Base-by-base conservation (phyloP, 179 eudicot genomes). In the Spergularia azorica region DNA sequence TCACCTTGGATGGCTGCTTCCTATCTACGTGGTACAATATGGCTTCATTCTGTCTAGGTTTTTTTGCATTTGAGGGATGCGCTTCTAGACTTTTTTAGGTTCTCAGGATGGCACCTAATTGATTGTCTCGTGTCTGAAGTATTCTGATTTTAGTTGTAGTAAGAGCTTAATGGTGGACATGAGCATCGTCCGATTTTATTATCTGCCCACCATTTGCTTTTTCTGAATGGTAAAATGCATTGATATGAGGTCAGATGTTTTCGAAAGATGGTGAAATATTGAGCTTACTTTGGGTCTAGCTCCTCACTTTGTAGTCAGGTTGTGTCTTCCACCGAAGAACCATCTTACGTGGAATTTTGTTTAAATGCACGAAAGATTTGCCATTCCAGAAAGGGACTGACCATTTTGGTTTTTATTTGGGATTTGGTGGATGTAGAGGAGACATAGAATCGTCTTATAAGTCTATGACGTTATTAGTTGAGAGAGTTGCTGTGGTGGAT, bases 1-100 rank as follows among this genome's bases (percentile, higher is more conserved):
- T 63, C 52, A 68, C 21, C 59, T 62, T 48, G 69, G 46, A 72
- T 67, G 50, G 75, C 36, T 10, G 74, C 74, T 72, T 38, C 50
- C 18, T 11, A 59, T 55, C 63, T 7, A 55, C 51, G 51, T 64
- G 59, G 79, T 64, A 26, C 48, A 71, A 59, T 13, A 8, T 21
- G 54, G 10, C 57, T 54, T 46, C 56, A 46, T 17, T 46, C 56
- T 67, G 56, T 48, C 57, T 17, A 18, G 11, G 55, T n/a, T 4
- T 68, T 20, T 17, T 68, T 68, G 58, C 57, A 68, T 68, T 17
- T 48, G 38, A 21, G 16, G 62, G 70, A 70, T 63, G 32, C 79
- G 6, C 26, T n/a, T 56, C 11, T 46, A 0, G 39, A 4, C 36
- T 16, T 36, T 32, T 52, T 12, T 16, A 20, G 38, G 41, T 50